Evolutionary conservation across 208 protist genomes (phyloP).

Genomic region (Herpetomonas samuelpessoai): DNA sequence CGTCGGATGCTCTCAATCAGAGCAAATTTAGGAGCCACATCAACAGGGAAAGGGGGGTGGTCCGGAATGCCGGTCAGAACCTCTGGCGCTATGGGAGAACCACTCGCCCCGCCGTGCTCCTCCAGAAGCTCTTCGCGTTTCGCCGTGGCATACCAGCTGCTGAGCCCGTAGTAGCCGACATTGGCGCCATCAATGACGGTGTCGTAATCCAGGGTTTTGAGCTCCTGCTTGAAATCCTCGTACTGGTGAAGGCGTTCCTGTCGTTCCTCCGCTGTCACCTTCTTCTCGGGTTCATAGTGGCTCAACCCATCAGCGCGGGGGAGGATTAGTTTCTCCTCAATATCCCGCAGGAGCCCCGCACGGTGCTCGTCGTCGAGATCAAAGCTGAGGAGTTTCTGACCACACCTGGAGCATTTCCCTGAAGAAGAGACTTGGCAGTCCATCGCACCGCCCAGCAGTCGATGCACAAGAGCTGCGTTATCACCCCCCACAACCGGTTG

Average conservation of each 20-base stretch:
- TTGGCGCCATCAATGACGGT: slow-evolving; percentile 80
- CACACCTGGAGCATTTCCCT: slow-evolving; percentile 47
- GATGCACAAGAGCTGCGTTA: slow-evolving; percentile 49
- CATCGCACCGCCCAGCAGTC: slow-evolving; percentile 42
- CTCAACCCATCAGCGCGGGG: slow-evolving; percentile 44
- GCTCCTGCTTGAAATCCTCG: slow-evolving; percentile 40
- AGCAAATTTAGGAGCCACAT: slow-evolving; percentile 81
- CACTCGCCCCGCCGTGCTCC: background rate
- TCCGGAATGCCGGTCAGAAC: slow-evolving; percentile 36
- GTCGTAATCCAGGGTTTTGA: slow-evolving; percentile 51
- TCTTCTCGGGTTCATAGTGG: slow-evolving; percentile 54
- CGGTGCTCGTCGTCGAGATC: slow-evolving; percentile 54
- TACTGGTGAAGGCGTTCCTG: slow-evolving; percentile 48
- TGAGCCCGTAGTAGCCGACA: slow-evolving; percentile 83
- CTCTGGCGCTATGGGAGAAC: background rate
- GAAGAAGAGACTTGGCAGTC: slow-evolving; percentile 19
- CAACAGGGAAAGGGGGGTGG: slow-evolving; percentile 72
- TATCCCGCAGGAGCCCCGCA: slow-evolving; percentile 46
- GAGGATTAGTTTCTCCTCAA: slow-evolving; percentile 67
- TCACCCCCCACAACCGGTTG: slow-evolving; percentile 70
- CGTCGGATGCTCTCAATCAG: slow-evolving; percentile 71
- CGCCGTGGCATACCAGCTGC: slow-evolving; percentile 67
- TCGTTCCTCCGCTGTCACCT: slow-evolving; percentile 33
- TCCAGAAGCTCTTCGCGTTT: slow-evolving; percentile 50
- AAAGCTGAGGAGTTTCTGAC: slow-evolving; percentile 42